A percentile compares a stretch with the other conserved stretches of the same genome.
Evolutionary conservation across 257 asterid species (phyloP).

Genomic region (Fraxinus pennsylvanica): DNA sequence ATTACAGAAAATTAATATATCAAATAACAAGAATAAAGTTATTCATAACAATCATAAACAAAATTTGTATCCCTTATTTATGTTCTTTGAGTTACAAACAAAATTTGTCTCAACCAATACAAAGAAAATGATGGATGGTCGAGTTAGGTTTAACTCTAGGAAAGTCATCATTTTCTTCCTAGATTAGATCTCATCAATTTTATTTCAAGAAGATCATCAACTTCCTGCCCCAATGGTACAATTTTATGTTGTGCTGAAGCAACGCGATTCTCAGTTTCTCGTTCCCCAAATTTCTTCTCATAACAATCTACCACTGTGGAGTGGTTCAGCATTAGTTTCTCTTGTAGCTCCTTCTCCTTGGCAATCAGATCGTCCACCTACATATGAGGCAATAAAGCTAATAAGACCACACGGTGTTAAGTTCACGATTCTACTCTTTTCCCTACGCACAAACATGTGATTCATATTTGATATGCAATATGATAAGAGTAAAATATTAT

Average conservation of each 20-base stretch:
- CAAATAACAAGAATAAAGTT: too few species aligned
- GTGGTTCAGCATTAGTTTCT: slow-evolving; percentile 83
- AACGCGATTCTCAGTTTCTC: slow-evolving; percentile 72
- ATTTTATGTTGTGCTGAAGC: slow-evolving; percentile 80
- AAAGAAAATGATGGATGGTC: slow-evolving; percentile 16
- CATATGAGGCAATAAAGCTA: slow-evolving; percentile 1
- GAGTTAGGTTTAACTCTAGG: slow-evolving; percentile 19
- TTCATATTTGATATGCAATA: background rate
- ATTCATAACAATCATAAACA: too few species aligned
- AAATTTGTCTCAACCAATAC: slow-evolving; percentile 25
- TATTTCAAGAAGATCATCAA: slow-evolving; percentile 79
- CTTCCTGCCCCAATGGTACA: slow-evolving; percentile 71
- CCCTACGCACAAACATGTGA: background rate
- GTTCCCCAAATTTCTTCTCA: slow-evolving; percentile 59
- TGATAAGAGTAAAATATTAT: too few species aligned
- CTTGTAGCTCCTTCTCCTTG: slow-evolving; percentile 87
- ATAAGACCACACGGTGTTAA: background rate
- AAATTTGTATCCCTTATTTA: slow-evolving; percentile 5
- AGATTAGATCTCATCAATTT: slow-evolving; percentile 69
- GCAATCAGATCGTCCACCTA: slow-evolving; percentile 81
- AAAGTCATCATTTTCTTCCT: slow-evolving; percentile 4
- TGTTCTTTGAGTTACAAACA: slow-evolving; percentile 24
- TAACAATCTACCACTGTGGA: slow-evolving; percentile 67
- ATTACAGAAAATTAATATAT: too few species aligned
- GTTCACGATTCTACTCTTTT: background rate